A percentile compares a stretch with the other conserved stretches of the same genome.
These are phyloP conservation scores for Fusarium sarcochroum DNA, from an alignment of 2,329 filamentous ascomycete species.

Conservation along the genomic window DNA sequence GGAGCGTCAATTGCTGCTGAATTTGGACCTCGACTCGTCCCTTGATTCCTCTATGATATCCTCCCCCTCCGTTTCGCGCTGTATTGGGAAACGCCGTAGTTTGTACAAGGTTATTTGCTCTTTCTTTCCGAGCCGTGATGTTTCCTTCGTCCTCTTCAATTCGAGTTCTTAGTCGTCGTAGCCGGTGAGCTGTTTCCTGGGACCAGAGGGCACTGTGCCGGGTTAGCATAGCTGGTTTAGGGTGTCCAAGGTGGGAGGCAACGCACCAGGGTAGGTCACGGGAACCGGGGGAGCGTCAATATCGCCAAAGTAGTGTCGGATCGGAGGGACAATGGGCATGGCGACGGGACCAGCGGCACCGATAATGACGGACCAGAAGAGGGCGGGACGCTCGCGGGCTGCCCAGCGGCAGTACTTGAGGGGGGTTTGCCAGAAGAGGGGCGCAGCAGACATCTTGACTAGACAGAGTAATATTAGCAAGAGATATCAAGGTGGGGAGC, in stretches of 20 bases:
- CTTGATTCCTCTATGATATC: conserved; percentile 38
- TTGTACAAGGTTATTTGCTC: conserved; percentile 45
- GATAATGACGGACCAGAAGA: conserved; percentile 88
- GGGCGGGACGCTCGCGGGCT: conserved; percentile 87
- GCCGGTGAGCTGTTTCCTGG: conserved; percentile 71
- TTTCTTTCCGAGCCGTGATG: conserved; percentile 18
- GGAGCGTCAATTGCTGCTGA: conserved; percentile 48
- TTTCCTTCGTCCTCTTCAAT: conserved; percentile 21
- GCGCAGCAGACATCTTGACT: conserved; percentile 70
- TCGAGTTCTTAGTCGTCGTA: conserved; percentile 67
- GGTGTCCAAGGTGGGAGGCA: background rate
- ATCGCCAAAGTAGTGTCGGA: conserved; percentile 81
- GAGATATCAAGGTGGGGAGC: background rate
- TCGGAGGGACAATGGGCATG: conserved; percentile 79
- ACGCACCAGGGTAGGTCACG: conserved; percentile 92
- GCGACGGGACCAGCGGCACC: conserved; percentile 80
- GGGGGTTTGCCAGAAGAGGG: conserved; percentile 88
- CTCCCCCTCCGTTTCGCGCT: conserved; percentile 26
- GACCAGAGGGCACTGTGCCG: conserved; percentile 67
- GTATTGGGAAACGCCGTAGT: conserved; percentile 44
- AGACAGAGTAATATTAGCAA: background rate
- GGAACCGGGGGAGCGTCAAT: conserved; percentile 80
- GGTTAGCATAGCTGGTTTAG: conserved; percentile 5
- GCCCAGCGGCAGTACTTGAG: conserved; percentile 91
- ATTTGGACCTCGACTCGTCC: conserved; percentile 37